A percentile compares a stretch with the other conserved stretches of the same genome.
phyloP scores from a whole-genome alignment of 2,329 filamentous ascomycete genomes.

The Alternaria sp. region DNA sequence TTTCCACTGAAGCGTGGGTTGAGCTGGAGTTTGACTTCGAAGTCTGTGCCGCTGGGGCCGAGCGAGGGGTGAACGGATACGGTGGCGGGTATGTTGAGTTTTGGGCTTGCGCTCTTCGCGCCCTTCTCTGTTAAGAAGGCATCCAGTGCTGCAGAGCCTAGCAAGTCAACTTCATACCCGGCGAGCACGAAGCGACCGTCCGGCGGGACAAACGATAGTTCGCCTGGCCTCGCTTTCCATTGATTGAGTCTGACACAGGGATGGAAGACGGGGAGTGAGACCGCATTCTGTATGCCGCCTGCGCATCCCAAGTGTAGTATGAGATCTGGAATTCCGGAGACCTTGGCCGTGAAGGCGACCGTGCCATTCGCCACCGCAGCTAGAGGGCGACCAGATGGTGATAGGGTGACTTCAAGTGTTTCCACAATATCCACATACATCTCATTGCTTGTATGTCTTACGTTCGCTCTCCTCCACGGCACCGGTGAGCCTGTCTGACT shows the following conservation, averaged over 20 bases:
- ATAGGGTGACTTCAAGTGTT: slow-evolving; percentile 84
- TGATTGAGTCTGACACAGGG: slow-evolving; percentile 89
- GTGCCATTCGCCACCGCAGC: slow-evolving; percentile 89
- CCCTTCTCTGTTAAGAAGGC: slow-evolving; percentile 38
- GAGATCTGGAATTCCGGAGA: slow-evolving; percentile 94
- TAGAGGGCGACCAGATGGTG: slow-evolving; percentile 86
- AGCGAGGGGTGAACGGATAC: slow-evolving; percentile 84
- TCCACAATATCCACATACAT: slow-evolving; percentile 96
- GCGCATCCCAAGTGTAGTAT: slow-evolving; percentile 79
- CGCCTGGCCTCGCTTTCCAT: slow-evolving; percentile 88
- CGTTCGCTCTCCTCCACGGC: slow-evolving; percentile 90
- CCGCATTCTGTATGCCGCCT: slow-evolving; percentile 71
- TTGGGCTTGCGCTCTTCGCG: slow-evolving; percentile 49
- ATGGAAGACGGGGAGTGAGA: slow-evolving; percentile 93
- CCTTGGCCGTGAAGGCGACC: slow-evolving; percentile 93
- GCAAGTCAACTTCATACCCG: slow-evolving; percentile 90
- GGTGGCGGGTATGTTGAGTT: slow-evolving; percentile 80
- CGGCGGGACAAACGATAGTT: slow-evolving; percentile 94
- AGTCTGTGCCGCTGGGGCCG: slow-evolving; percentile 78
- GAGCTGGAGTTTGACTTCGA: slow-evolving; percentile 81
- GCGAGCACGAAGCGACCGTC: slow-evolving; percentile 93
- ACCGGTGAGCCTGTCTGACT: slow-evolving; percentile 62
- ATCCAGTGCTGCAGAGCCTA: slow-evolving; percentile 69
- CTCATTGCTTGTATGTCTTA: slow-evolving; percentile 95
- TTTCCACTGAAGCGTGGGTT: slow-evolving; percentile 61